Percentiles rank a stretch among this genome's conserved stretches.
phyloP scores from a whole-genome alignment of 306 rosid genomes.

The Cucurbita argyrosperma region DNA sequence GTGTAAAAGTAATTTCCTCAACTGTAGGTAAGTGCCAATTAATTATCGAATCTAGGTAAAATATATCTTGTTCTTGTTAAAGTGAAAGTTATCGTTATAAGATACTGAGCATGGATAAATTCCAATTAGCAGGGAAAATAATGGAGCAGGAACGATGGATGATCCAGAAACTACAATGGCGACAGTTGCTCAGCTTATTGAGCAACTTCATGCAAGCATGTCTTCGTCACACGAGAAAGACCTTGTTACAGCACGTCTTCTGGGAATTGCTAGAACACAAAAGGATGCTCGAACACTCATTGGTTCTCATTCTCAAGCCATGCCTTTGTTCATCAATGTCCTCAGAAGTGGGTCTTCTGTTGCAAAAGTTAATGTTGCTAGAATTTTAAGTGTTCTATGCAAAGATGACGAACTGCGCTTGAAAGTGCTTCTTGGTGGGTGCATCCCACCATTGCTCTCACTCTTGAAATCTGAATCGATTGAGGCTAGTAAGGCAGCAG shows the following conservation, averaged over 20 bases:
- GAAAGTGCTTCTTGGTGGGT: slow-evolving; percentile 95
- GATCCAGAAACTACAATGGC: slow-evolving; percentile 75
- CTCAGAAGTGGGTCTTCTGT: slow-evolving; percentile 69
- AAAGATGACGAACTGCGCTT: slow-evolving; percentile 84
- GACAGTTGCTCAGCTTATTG: slow-evolving; percentile 65
- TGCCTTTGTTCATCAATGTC: slow-evolving; percentile 89
- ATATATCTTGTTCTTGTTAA: neutral
- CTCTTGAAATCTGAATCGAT: slow-evolving; percentile 68
- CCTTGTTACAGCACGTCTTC: slow-evolving; percentile 52
- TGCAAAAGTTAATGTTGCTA: slow-evolving; percentile 84
- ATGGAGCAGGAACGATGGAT: slow-evolving; percentile 35
- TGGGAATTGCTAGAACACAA: slow-evolving; percentile 48
- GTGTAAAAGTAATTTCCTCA: neutral
- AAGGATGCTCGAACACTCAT: slow-evolving; percentile 73
- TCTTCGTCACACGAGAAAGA: slow-evolving; percentile 77
- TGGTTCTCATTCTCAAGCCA: slow-evolving; percentile 94
- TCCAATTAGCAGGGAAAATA: slow-evolving; percentile 36
- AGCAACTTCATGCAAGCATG: slow-evolving; percentile 74
- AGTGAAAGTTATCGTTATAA: neutral
- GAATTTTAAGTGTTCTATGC: slow-evolving; percentile 66
- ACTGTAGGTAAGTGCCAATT: neutral
- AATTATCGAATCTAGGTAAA: neutral
- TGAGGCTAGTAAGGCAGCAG: slow-evolving; percentile 82
- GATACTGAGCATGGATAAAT: neutral
- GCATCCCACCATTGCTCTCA: slow-evolving; percentile 86